Evolutionary conservation across 495 filamentous ascomycete genomes (phyloP).

Genomic region (Ramalina intermedia): DNA sequence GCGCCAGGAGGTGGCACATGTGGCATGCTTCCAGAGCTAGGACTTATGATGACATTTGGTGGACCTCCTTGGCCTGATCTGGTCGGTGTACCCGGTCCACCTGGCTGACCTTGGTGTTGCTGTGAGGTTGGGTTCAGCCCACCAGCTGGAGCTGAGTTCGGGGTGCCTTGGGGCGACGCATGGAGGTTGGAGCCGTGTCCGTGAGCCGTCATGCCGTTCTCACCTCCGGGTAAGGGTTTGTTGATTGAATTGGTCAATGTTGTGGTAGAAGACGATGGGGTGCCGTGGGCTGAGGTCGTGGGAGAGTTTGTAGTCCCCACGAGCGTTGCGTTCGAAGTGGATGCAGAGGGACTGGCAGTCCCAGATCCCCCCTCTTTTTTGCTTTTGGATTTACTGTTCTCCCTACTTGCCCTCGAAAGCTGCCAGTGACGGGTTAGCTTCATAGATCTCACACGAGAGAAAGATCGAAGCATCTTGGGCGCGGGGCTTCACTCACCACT

Average conservation of each 20-base stretch:
- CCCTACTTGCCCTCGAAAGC: slow-evolving; percentile 90
- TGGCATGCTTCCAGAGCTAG: slow-evolving; percentile 55
- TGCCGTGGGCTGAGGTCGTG: slow-evolving; percentile 46
- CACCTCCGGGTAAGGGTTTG: slow-evolving; percentile 58
- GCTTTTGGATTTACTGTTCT: slow-evolving; percentile 73
- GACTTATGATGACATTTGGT: slow-evolving; percentile 90
- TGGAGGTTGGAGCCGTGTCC: slow-evolving; percentile 27
- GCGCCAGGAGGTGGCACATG: slow-evolving; percentile 88
- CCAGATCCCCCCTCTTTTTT: slow-evolving; percentile 83
- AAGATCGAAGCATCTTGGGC: not conserved
- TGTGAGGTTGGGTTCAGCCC: slow-evolving; percentile 22
- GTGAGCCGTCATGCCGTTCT: slow-evolving; percentile 37
- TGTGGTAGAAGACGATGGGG: slow-evolving; percentile 75
- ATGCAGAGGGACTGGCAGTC: slow-evolving; percentile 55
- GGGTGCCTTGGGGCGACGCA: slow-evolving; percentile 24
- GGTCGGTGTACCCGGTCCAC: slow-evolving; percentile 52
- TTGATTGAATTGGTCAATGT: slow-evolving; percentile 74
- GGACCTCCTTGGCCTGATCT: slow-evolving; percentile 52
- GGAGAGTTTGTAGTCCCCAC: slow-evolving; percentile 50
- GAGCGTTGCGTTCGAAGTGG: slow-evolving; percentile 29
- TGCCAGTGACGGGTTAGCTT: slow-evolving; percentile 50
- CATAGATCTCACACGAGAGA: slow-evolving; percentile 8
- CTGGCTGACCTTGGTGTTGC: slow-evolving; percentile 25
- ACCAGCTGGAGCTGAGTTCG: slow-evolving; percentile 22
- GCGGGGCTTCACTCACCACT: slow-evolving; percentile 62